These are phyloP conservation scores for Aspergillus sojae DNA, from an alignment of 2,329 filamentous ascomycete species.

Conservation along the genomic window DNA sequence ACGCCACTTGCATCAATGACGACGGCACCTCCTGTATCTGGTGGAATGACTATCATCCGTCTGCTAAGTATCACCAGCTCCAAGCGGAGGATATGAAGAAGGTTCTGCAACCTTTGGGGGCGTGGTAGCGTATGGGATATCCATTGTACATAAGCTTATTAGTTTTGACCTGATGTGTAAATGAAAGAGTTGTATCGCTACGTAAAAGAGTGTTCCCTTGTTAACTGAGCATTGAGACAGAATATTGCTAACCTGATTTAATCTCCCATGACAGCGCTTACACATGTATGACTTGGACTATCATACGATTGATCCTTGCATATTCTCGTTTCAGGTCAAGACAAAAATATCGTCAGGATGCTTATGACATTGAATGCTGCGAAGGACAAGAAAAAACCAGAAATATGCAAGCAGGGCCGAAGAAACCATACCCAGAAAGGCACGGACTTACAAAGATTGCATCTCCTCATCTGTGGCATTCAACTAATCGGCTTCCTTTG, in stretches of 20 bases:
- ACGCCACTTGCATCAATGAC: constrained; percentile 32
- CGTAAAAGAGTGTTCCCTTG: no score
- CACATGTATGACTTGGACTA: not conserved
- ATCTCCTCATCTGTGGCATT: not conserved
- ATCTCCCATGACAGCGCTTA: no score
- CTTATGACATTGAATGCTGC: not conserved
- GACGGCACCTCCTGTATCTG: constrained; percentile 34
- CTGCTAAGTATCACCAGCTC: constrained; percentile 30
- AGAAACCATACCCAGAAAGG: not conserved
- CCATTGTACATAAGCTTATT: not conserved
- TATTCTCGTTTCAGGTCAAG: not conserved
- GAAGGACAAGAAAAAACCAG: not conserved
- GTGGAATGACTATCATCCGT: constrained; percentile 39
- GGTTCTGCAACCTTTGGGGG: constrained; percentile 22
- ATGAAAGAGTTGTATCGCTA: not conserved
- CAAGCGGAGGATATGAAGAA: constrained; percentile 36
- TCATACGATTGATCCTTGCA: not conserved
- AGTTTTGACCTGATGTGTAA: not conserved
- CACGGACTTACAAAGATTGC: not conserved
- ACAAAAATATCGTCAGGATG: not conserved
- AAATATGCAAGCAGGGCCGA: not conserved
- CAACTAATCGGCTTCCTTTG: not conserved
- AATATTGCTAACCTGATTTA: no score
- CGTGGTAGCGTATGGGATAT: constrained; percentile 23
- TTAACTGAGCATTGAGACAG: not conserved